Base-by-base conservation (phyloP, 2,329 filamentous ascomycete species). In the Monosporascus sp. region DNA sequence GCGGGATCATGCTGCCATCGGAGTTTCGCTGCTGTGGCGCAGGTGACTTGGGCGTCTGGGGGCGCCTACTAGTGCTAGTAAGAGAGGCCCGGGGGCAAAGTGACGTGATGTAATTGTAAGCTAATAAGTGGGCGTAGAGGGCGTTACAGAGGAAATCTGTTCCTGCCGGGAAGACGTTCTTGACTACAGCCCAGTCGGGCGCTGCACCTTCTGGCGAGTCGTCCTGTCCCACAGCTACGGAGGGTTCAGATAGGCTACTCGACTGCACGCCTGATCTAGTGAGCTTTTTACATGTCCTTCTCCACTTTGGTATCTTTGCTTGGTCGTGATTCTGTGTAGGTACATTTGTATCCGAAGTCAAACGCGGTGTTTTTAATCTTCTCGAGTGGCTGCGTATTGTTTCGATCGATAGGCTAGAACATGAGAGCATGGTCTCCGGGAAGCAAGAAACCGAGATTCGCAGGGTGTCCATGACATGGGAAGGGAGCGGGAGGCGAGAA, bases 141-240 rank as follows among this genome's bases (percentile, higher is more conserved):
- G 80, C 78, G 49, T 84, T 79, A 60, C 80, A 82, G 6, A 83
- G 73, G 58, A 79, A 77, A 55, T 81, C 77, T 2, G 77, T 75
- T 22, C 75, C 80, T 3, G 66, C 60, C 1, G 76, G 74, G 61
- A 84, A 83, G 49, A 84, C 74, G 51, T 74, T 75, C 55, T 74
- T 73, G 52, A 84, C 70, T 0, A 74, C 62, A 4, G 61, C 60
- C 77, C 77, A 79, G 2, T 72, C 70, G 18, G 45, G 65, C 59
- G 15, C 34, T 3, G 25, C 47, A 20, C 22, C 27, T 9, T 31
- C 18, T 17, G 17, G 51, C 36, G 7, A 41, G 47, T 7, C 42
- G 48, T 18, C 49, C 38, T 24, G 44, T 27, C 9, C 36, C 34
- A 27, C 17, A 20, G 22, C 8, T 49, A 34, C 11, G 14, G 31